phyloP scores from a whole-genome alignment of 2,329 filamentous ascomycete genomes.

The Setomelanomma holmii region DNA sequence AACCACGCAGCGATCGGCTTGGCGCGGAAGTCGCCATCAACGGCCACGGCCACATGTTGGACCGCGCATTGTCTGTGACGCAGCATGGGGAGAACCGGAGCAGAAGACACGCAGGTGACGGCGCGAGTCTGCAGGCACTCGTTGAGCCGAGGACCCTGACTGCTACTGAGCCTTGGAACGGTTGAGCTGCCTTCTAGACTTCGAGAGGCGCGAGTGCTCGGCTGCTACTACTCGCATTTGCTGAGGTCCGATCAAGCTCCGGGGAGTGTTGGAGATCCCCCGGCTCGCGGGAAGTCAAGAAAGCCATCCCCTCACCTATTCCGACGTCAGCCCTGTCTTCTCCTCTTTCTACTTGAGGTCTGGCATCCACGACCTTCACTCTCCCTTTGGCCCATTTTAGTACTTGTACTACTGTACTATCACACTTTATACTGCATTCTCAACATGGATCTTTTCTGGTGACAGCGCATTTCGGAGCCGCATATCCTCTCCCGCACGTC shows the following conservation, averaged over 20 bases:
- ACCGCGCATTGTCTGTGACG: not conserved
- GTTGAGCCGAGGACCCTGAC: not conserved
- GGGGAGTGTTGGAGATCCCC: not conserved
- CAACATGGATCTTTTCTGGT: slow-evolving; percentile 30
- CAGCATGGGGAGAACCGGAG: not conserved
- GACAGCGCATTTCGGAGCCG: slow-evolving; percentile 13
- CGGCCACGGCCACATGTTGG: not conserved
- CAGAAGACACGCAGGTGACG: not conserved
- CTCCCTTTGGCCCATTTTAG: not conserved
- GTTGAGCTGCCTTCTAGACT: not conserved
- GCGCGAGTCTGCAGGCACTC: not conserved
- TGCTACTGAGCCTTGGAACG: not conserved
- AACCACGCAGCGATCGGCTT: slow-evolving; percentile 8
- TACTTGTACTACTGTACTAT: slow-evolving; percentile 2
- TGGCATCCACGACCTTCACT: not conserved
- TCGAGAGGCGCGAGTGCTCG: not conserved
- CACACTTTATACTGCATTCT: slow-evolving; percentile 2
- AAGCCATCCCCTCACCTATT: not conserved
- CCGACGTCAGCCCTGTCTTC: not conserved
- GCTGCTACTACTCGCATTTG: not conserved
- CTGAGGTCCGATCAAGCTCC: slow-evolving; percentile 1
- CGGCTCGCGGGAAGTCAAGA: no score
- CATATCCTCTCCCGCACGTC: not conserved
- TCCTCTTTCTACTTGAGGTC: not conserved
- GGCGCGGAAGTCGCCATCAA: not conserved